Evolutionary conservation across 192 early-diverging fungal genomes (phyloP).

Genomic region (Gonapodya prolifera): DNA sequence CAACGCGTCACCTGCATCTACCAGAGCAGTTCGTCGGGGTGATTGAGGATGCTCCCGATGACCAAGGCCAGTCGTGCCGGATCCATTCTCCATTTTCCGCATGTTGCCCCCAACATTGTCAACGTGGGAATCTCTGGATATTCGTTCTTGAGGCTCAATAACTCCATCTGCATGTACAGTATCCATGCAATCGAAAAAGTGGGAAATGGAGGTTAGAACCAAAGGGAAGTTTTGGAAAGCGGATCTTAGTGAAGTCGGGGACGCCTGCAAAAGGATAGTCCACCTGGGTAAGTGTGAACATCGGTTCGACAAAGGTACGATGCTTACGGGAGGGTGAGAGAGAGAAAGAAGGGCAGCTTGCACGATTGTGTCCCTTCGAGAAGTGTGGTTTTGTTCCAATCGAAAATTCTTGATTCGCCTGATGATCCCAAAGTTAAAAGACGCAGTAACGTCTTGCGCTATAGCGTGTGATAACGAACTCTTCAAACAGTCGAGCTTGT

Average conservation of each 20-base stretch:
- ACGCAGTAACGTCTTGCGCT: too few relatives aligned
- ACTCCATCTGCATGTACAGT: not conserved
- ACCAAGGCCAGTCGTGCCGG: too few relatives aligned
- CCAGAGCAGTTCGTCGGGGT: not conserved
- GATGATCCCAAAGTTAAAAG: too few relatives aligned
- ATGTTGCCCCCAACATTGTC: too few relatives aligned
- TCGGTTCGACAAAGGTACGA: too few relatives aligned
- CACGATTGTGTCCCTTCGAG: not conserved
- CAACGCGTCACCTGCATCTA: not conserved
- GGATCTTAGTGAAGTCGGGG: not conserved
- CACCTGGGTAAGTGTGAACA: too few relatives aligned
- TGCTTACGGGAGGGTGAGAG: too few relatives aligned
- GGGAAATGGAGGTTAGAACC: not conserved
- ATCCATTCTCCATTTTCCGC: too few relatives aligned
- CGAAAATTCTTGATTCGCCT: not conserved
- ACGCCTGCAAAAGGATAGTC: not conserved
- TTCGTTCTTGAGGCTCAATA: too few relatives aligned
- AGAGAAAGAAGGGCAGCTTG: not conserved
- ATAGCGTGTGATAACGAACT: too few relatives aligned
- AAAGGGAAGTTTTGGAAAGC: not conserved
- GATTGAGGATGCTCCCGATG: too few relatives aligned
- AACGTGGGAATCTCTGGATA: too few relatives aligned
- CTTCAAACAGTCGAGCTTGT: not conserved
- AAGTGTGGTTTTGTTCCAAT: not conserved
- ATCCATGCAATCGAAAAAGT: not conserved